Evolutionary conservation across 805 yeast species (phyloP).

Genomic region (Jamesozyma rosinii): DNA sequence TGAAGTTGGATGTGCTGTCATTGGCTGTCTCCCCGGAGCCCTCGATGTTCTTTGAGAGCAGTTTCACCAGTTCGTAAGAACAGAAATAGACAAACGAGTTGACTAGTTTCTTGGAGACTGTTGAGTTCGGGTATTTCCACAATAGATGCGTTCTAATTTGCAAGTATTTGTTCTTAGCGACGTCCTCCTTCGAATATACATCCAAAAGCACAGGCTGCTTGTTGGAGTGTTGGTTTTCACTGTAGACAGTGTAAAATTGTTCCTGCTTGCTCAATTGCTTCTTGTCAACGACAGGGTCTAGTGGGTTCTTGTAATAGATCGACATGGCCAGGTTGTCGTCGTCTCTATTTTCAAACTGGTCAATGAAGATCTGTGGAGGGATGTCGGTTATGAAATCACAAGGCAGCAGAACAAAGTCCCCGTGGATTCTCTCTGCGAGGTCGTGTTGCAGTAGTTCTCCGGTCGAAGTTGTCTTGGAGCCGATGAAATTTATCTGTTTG

Average conservation of each 20-base stretch:
- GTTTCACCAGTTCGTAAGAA: constrained; percentile 41
- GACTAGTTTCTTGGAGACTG: constrained; percentile 66
- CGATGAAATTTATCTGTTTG: constrained; percentile 35
- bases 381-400: constrained; percentile 90
- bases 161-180: constrained; percentile 61
- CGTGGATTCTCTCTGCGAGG: constrained; percentile 33
- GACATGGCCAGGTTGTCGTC: constrained; percentile 63
- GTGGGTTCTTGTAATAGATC: constrained; percentile 62
- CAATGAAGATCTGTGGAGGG: constrained; percentile 82
- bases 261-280: constrained; percentile 31
- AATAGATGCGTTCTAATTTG: constrained; percentile 76
- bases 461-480: constrained; percentile 42
- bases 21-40: not conserved
- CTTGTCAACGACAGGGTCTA: constrained; percentile 75
- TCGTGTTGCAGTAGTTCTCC: constrained; percentile 52
- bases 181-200: constrained; percentile 56
- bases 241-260: constrained; percentile 53
- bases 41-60: constrained; percentile 30
- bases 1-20: not conserved
- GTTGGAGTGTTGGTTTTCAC: constrained; percentile 37
- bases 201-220: constrained; percentile 48
- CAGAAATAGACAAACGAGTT: constrained; percentile 68
- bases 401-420: constrained; percentile 74
- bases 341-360: constrained; percentile 67
- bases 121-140: constrained; percentile 77